A percentile compares a stretch with the other conserved stretches of the same genome.
These are phyloP conservation scores for Zoysia matrella DNA, from an alignment of 202 grass and related monocot genomes.

Conservation along the genomic window DNA sequence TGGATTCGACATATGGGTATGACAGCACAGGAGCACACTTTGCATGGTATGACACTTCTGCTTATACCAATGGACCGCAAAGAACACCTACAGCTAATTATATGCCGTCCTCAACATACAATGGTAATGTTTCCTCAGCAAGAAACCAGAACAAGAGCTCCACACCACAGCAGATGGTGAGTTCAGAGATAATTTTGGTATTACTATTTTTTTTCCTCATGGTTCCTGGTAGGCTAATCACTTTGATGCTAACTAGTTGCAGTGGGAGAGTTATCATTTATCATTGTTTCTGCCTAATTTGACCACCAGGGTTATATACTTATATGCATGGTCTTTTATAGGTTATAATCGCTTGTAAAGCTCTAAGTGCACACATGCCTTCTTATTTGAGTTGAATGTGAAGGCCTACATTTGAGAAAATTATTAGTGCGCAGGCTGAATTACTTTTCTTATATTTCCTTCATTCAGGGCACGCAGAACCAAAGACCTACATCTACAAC, in stretches of 20 bases:
- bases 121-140: constrained; percentile 45
- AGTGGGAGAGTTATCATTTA: not conserved
- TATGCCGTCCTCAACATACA: constrained; percentile 28
- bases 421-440: constrained; percentile 8
- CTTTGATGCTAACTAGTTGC: not conserved
- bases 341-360: not conserved
- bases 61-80: too few relatives aligned
- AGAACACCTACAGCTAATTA: too few relatives aligned
- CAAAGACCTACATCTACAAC: too few relatives aligned
- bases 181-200: not conserved
- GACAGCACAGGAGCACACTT: constrained; percentile 53
- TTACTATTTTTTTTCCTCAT: constrained; percentile 21
- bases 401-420: not conserved
- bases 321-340: not conserved
- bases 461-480: too few relatives aligned
- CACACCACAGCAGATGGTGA: constrained; percentile 61
- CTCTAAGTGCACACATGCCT: not conserved
- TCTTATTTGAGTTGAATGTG: constrained; percentile 14
- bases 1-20: constrained; percentile 71
- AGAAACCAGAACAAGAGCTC: constrained; percentile 77
- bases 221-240: not conserved
- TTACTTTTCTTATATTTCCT: not conserved
- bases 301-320: not conserved
- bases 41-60: too few relatives aligned
- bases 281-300: not conserved